Conservation (phyloP, 2,329 filamentous ascomycete genomes). For the Xylariomycetidae sp. region DNA sequence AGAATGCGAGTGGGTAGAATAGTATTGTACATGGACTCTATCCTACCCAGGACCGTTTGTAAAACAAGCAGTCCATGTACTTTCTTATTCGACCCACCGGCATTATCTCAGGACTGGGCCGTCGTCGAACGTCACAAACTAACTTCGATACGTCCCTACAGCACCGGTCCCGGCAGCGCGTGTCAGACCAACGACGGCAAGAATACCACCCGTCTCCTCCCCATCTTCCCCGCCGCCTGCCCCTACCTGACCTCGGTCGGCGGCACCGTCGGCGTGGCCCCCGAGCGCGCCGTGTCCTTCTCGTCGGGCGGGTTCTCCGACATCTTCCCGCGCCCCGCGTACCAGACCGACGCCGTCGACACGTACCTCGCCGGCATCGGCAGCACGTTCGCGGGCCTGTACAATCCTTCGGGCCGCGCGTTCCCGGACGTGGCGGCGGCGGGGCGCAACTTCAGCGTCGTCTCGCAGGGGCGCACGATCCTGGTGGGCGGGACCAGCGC, state of each 20-base stretch:
- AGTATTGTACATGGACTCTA: too few species aligned
- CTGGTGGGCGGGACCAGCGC: slow-evolving; percentile 42
- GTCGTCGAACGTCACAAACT: too few species aligned
- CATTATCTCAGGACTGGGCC: too few species aligned
- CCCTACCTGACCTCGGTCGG: slow-evolving; percentile 57
- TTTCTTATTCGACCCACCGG: too few species aligned
- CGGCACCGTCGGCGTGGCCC: slow-evolving; percentile 43
- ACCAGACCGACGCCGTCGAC: slow-evolving; percentile 41
- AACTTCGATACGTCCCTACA: slow-evolving; percentile 6
- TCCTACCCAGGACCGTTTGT: too few species aligned
- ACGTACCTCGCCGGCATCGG: slow-evolving; percentile 34
- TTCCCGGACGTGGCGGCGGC: slow-evolving; percentile 61
- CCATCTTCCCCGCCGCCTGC: slow-evolving; percentile 46
- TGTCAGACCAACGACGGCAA: slow-evolving; percentile 53
- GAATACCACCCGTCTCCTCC: slow-evolving; percentile 45
- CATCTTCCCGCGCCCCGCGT: slow-evolving; percentile 38
- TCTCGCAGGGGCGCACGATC: slow-evolving; percentile 24
- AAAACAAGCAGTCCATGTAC: too few species aligned
- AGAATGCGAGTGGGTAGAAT: too few species aligned
- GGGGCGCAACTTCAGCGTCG: slow-evolving; percentile 26
- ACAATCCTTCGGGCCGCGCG: slow-evolving; percentile 46
- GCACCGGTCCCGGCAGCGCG: slow-evolving; percentile 23
- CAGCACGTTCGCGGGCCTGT: slow-evolving; percentile 36
- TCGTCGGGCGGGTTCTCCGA: slow-evolving; percentile 49
- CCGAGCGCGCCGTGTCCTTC: slow-evolving; percentile 50